Evolutionary conservation across 140 eudicot species (phyloP).

Genomic region (Senecio squalidus): DNA sequence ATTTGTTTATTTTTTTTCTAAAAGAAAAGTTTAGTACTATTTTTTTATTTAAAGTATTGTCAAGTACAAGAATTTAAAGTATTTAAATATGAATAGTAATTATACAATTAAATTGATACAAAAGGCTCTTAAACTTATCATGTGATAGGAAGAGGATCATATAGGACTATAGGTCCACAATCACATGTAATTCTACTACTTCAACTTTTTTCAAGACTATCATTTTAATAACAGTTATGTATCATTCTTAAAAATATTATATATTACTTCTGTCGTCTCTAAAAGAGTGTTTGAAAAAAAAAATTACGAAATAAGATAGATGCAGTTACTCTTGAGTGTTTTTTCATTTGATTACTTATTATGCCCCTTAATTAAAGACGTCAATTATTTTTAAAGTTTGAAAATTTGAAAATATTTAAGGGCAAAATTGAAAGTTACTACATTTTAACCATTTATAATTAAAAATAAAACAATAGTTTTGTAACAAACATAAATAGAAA

Average conservation of each 20-base stretch:
- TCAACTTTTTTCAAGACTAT: neutral
- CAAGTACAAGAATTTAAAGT: neutral
- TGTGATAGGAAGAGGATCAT: conserved; percentile 1
- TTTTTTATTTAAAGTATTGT: neutral
- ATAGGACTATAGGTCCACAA: conserved; percentile 9
- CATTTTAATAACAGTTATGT: neutral
- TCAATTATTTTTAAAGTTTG: no score
- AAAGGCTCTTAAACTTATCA: conserved; percentile 7
- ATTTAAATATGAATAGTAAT: neutral
- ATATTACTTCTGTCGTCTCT: neutral
- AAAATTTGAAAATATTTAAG: no score
- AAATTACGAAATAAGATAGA: neutral
- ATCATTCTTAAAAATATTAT: no score
- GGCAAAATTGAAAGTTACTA: no score
- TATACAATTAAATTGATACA: neutral
- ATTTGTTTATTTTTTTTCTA: neutral
- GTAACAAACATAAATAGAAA: no score
- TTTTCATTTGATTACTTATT: no score
- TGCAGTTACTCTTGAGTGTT: no score
- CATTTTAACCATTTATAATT: no score
- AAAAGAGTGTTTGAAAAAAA: no score
- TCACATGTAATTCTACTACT: conserved; percentile 25
- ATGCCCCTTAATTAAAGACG: no score
- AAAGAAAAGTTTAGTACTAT: neutral
- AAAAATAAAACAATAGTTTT: no score